Conservation (phyloP, 495 filamentous ascomycete genomes). For the Talaromyces stipitatus region DNA sequence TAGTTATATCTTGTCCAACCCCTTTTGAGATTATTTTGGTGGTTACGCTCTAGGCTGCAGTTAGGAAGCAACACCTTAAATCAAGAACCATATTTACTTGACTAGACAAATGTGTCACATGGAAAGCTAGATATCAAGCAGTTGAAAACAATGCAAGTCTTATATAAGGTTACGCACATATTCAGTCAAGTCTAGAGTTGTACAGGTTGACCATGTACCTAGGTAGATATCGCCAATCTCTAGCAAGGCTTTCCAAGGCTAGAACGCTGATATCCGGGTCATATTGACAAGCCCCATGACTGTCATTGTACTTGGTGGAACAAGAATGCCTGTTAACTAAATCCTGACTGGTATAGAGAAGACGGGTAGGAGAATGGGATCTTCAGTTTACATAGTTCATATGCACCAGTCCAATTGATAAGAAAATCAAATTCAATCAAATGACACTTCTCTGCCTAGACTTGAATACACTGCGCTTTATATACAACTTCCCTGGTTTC, state of each 20-base stretch:
- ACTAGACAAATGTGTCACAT: background rate
- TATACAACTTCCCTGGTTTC: slow-evolving; percentile 7
- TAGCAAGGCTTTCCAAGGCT: too few relatives aligned
- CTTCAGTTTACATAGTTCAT: too few relatives aligned
- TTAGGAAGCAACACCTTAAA: background rate
- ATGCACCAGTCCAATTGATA: background rate
- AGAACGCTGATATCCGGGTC: background rate
- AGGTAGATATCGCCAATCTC: too few relatives aligned
- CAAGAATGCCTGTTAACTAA: too few relatives aligned
- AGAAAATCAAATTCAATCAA: background rate
- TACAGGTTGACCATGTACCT: background rate
- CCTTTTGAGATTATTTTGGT: background rate
- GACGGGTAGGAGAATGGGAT: too few relatives aligned
- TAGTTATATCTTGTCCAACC: background rate
- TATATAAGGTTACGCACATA: background rate
- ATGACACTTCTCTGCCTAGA: background rate
- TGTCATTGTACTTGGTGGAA: too few relatives aligned
- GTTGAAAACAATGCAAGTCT: background rate
- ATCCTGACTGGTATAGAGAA: too few relatives aligned
- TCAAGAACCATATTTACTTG: background rate
- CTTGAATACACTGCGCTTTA: background rate
- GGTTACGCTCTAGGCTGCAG: background rate
- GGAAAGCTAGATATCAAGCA: background rate
- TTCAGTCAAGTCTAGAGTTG: background rate
- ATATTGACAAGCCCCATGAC: background rate